A percentile compares a stretch with the other conserved stretches of the same genome.
These are phyloP conservation scores for Jatropha podagrica DNA, from an alignment of 441 rosid species.

Conservation along the genomic window DNA sequence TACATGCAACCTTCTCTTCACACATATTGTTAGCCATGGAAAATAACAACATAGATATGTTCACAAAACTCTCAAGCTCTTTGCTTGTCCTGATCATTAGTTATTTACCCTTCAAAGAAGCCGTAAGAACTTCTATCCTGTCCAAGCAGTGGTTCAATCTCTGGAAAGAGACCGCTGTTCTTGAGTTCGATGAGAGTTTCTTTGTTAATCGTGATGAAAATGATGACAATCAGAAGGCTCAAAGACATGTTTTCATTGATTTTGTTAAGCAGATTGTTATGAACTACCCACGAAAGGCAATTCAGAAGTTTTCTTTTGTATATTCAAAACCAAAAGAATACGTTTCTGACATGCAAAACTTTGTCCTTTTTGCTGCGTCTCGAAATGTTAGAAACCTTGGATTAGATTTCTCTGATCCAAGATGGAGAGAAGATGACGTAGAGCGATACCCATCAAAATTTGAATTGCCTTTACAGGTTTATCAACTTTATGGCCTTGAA, in stretches of 20 bases:
- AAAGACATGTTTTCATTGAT: slow-evolving; percentile 22
- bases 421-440: background rate
- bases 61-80: slow-evolving; percentile 16
- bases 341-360: background rate
- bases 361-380: slow-evolving; percentile 27
- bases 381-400: slow-evolving; percentile 24
- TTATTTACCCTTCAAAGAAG: slow-evolving; percentile 37
- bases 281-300: background rate
- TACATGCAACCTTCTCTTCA: background rate
- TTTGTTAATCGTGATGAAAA: slow-evolving; percentile 12
- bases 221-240: slow-evolving; percentile 11
- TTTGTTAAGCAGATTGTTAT: slow-evolving; percentile 19
- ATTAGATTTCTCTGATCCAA: slow-evolving; percentile 39
- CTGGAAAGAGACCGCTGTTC: slow-evolving; percentile 19
- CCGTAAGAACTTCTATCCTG: slow-evolving; percentile 30
- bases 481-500: slow-evolving; percentile 16
- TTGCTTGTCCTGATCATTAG: slow-evolving; percentile 23
- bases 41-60: slow-evolving; percentile 11
- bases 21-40: background rate
- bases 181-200: slow-evolving; percentile 28
- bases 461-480: slow-evolving; percentile 32
- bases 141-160: slow-evolving; percentile 29
- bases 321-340: slow-evolving; percentile 29
- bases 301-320: slow-evolving; percentile 18
- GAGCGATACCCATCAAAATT: background rate